A percentile compares a stretch with the other conserved stretches of the same genome.
Evolutionary conservation across 441 rosid genomes (phyloP).

Genomic region (Pelargonium cotyledonis): DNA sequence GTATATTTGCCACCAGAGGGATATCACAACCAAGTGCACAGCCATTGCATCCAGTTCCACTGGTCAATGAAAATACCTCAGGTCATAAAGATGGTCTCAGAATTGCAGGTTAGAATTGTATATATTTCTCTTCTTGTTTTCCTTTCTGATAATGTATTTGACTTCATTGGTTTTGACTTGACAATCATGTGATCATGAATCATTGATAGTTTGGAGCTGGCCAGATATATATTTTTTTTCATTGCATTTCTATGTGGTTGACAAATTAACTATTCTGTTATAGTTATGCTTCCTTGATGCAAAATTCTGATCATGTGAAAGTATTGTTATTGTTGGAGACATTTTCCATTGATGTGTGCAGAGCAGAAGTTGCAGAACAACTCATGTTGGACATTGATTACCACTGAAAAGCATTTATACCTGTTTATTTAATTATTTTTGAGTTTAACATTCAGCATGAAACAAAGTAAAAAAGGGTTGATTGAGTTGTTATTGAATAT

Average conservation of each 20-base stretch:
- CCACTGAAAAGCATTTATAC: background rate
- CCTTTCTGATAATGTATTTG: background rate
- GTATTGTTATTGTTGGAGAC: background rate
- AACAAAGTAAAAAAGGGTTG: background rate
- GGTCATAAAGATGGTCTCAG: background rate
- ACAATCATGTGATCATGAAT: background rate
- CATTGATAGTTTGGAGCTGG: background rate
- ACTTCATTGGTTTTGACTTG: conserved; percentile 2
- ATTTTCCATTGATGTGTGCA: background rate
- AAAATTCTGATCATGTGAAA: background rate
- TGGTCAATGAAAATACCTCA: conserved; percentile 1
- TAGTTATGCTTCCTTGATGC: background rate
- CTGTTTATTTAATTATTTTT: background rate
- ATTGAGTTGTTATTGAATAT: background rate
- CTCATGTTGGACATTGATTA: background rate
- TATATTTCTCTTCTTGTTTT: background rate
- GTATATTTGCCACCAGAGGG: conserved; percentile 4
- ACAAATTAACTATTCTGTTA: too few relatives aligned
- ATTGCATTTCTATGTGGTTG: background rate
- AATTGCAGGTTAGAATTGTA: background rate
- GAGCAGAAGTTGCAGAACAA: background rate
- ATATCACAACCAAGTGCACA: background rate
- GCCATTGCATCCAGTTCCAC: background rate
- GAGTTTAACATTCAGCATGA: background rate
- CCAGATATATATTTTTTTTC: background rate